Evolutionary conservation across 495 filamentous ascomycete genomes (phyloP).

Genomic region (Delitschia confertaspora): DNA sequence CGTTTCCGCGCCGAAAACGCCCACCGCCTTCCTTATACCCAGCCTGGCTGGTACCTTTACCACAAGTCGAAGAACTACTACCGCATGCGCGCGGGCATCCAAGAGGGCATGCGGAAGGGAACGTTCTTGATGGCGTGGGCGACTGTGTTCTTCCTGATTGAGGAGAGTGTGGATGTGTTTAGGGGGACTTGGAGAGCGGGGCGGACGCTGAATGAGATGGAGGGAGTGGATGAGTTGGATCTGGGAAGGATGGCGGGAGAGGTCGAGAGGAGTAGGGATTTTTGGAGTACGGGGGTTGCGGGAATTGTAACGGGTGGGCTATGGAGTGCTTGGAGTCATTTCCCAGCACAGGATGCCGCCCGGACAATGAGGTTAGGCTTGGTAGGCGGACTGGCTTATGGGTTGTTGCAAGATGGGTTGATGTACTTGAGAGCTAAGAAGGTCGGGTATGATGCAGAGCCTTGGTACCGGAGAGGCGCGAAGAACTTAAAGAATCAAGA

Average conservation of each 20-base stretch:
- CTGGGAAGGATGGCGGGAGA: conserved; percentile 26
- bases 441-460: conserved; percentile 60
- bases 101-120: conserved; percentile 70
- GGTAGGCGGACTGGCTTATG: conserved; percentile 67
- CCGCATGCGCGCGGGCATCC: conserved; percentile 59
- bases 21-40: conserved; percentile 73
- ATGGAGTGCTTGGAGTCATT: conserved; percentile 79
- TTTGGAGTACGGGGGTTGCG: conserved; percentile 67
- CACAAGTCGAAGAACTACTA: conserved; percentile 97
- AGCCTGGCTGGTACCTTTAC: conserved; percentile 89
- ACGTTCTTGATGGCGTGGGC: conserved; percentile 58
- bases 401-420: conserved; percentile 67
- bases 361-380: conserved; percentile 75
- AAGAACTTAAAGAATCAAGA: too few relatives aligned
- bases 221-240: conserved; percentile 20
- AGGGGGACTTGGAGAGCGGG: conserved; percentile 29
- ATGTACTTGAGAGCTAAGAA: conserved; percentile 55
- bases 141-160: conserved; percentile 60
- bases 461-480: too few relatives aligned
- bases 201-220: conserved; percentile 17
- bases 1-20: conserved; percentile 92
- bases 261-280: conserved; percentile 59
- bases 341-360: conserved; percentile 72
- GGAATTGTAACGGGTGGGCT: conserved; percentile 72
- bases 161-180: conserved; percentile 68